phyloP scores from a whole-genome alignment of 2,329 filamentous ascomycete species.

The Penicillium fuscoglaucum region DNA sequence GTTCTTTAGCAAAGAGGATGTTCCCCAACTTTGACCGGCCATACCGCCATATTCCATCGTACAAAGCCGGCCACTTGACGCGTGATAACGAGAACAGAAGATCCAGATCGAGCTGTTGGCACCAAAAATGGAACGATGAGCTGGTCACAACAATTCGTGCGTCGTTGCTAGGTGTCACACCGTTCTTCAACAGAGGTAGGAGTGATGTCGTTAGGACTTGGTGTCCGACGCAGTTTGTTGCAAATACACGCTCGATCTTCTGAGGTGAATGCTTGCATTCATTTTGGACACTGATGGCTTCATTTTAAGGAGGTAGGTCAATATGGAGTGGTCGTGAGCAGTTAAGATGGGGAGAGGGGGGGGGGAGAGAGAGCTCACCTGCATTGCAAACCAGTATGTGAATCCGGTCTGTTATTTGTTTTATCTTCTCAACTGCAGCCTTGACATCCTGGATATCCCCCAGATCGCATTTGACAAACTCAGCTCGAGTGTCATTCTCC shows the following conservation, averaged over 20 bases:
- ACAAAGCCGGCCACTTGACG: slow-evolving; percentile 21
- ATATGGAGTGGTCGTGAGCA: background rate
- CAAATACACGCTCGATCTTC: slow-evolving; percentile 52
- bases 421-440: slow-evolving; percentile 24
- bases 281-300: slow-evolving; percentile 18
- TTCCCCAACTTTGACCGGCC: slow-evolving; percentile 36
- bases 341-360: background rate
- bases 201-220: slow-evolving; percentile 53
- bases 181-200: slow-evolving; percentile 32
- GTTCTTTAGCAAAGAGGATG: slow-evolving; percentile 35
- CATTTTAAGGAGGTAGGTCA: slow-evolving; percentile 7
- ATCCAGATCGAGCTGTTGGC: slow-evolving; percentile 29
- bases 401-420: slow-evolving; percentile 24
- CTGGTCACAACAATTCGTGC: slow-evolving; percentile 49
- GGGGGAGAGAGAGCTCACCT: slow-evolving; percentile 16
- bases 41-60: slow-evolving; percentile 35
- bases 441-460: slow-evolving; percentile 28
- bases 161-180: slow-evolving; percentile 31
- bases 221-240: slow-evolving; percentile 53
- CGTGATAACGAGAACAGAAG: slow-evolving; percentile 24
- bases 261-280: slow-evolving; percentile 33
- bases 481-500: slow-evolving; percentile 20
- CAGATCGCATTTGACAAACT: slow-evolving; percentile 36
- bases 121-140: slow-evolving; percentile 32
- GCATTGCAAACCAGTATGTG: slow-evolving; percentile 39